Evolutionary conservation across 176 grass and related monocot species (phyloP).

Genomic region (Puccinellia tenuiflora): DNA sequence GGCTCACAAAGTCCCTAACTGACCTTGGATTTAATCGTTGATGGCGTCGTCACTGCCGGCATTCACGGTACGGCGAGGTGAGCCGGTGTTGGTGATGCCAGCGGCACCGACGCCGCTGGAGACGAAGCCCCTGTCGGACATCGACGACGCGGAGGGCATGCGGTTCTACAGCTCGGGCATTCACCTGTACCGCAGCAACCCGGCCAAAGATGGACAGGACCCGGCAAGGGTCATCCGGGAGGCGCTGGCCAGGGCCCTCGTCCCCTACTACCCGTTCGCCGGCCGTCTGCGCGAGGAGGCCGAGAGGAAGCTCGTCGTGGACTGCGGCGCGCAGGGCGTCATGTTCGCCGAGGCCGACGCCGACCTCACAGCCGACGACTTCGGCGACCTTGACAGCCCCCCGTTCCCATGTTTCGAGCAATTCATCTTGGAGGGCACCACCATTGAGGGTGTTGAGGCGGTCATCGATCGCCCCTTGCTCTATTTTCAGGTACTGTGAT

Average conservation of each 20-base stretch:
- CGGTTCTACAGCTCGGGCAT: slow-evolving; percentile 17
- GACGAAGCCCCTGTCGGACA: not conserved
- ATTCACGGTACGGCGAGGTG: not conserved
- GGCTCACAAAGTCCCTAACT: too few relatives aligned
- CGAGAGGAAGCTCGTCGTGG: slow-evolving; percentile 41
- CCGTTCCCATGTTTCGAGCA: slow-evolving; percentile 51
- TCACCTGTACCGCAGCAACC: slow-evolving; percentile 35
- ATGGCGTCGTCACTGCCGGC: not conserved
- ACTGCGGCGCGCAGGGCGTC: slow-evolving; percentile 17
- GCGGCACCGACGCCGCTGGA: slow-evolving; percentile 36
- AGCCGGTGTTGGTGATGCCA: slow-evolving; percentile 36
- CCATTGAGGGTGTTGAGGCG: slow-evolving; percentile 10
- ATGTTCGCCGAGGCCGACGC: slow-evolving; percentile 59
- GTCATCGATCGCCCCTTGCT: slow-evolving; percentile 34
- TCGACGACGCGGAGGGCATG: not conserved
- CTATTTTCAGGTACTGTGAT: slow-evolving; percentile 34
- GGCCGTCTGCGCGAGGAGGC: slow-evolving; percentile 41
- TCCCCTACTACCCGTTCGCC: slow-evolving; percentile 59
- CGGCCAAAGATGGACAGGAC: slow-evolving; percentile 24
- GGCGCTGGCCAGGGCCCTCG: slow-evolving; percentile 32
- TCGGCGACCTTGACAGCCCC: slow-evolving; percentile 32
- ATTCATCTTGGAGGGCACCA: slow-evolving; percentile 32
- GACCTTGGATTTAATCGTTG: not conserved
- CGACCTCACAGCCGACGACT: slow-evolving; percentile 43
- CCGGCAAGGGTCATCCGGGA: not conserved